These are phyloP conservation scores for Fusarium solani-melongenae DNA, from an alignment of 2,329 filamentous ascomycete species.

Conservation along the genomic window DNA sequence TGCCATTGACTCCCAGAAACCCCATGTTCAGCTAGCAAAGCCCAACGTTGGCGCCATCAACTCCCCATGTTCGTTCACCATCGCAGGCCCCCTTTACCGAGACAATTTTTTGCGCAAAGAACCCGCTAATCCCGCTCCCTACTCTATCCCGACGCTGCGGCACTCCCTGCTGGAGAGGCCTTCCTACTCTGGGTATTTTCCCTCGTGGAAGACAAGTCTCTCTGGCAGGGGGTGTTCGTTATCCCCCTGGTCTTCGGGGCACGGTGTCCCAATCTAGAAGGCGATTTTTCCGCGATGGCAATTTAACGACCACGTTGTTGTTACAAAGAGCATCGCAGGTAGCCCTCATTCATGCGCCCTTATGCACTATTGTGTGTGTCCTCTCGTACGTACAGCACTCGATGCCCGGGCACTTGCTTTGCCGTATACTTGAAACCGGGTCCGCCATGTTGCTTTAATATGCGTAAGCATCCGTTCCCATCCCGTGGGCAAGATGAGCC, in stretches of 20 bases:
- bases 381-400: background rate
- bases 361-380: background rate
- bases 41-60: conserved; percentile 13
- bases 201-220: conserved; percentile 26
- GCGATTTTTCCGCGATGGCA: background rate
- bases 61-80: background rate
- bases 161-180: conserved; percentile 30
- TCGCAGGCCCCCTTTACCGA: background rate
- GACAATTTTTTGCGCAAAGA: background rate
- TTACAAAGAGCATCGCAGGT: background rate
- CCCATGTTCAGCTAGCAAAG: background rate
- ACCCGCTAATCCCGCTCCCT: conserved; percentile 6
- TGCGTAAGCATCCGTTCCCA: background rate
- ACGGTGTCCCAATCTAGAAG: background rate
- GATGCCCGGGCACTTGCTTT: background rate
- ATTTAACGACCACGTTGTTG: background rate
- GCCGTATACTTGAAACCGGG: background rate
- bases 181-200: conserved; percentile 4
- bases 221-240: conserved; percentile 21
- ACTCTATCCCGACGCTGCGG: conserved; percentile 29
- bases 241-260: background rate
- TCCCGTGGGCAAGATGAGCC: background rate
- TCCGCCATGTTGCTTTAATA: background rate
- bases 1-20: background rate
- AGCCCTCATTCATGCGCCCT: conserved; percentile 1